Conservation (phyloP, 163 green algal species). For the Smithsoniella earleae region DNA sequence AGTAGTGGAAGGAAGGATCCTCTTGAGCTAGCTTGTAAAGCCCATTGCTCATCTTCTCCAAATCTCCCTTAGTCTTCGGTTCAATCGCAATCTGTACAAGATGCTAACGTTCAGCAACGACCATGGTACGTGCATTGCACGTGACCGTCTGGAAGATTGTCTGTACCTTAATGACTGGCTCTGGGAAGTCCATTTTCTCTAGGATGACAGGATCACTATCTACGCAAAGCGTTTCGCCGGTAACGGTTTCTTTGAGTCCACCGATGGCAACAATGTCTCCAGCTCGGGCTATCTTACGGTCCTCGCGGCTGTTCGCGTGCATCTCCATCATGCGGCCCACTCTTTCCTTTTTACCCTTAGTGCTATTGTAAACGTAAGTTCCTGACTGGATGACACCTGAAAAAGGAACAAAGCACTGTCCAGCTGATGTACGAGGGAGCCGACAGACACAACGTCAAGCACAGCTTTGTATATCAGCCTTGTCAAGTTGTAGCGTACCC, state of each 20-base stretch:
- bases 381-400: constrained; percentile 59
- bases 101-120: too few relatives aligned
- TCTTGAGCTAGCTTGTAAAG: constrained; percentile 95
- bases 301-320: constrained; percentile 93
- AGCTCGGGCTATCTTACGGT: constrained; percentile 68
- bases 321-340: constrained; percentile 95
- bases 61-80: constrained; percentile 93
- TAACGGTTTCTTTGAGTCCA: constrained; percentile 83
- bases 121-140: not conserved
- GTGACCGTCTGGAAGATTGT: not conserved
- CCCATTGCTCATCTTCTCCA: constrained; percentile 89
- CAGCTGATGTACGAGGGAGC: too few relatives aligned
- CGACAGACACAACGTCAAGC: too few relatives aligned
- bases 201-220: constrained; percentile 83
- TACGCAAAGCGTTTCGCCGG: constrained; percentile 92
- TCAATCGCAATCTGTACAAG: constrained; percentile 88
- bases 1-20: constrained; percentile 94
- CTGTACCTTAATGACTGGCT: constrained; percentile 92
- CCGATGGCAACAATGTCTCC: constrained; percentile 94
- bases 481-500: constrained; percentile 45
- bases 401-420: too few relatives aligned
- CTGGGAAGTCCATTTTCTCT: constrained; percentile 99
- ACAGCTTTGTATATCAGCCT: too few relatives aligned
- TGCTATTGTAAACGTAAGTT: constrained; percentile 79
- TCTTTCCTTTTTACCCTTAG: constrained; percentile 94